Evolutionary conservation across 345 rosid species (phyloP), one percentile per base, ranked within the genome.

Genomic region (Turnera subulata): DNA sequence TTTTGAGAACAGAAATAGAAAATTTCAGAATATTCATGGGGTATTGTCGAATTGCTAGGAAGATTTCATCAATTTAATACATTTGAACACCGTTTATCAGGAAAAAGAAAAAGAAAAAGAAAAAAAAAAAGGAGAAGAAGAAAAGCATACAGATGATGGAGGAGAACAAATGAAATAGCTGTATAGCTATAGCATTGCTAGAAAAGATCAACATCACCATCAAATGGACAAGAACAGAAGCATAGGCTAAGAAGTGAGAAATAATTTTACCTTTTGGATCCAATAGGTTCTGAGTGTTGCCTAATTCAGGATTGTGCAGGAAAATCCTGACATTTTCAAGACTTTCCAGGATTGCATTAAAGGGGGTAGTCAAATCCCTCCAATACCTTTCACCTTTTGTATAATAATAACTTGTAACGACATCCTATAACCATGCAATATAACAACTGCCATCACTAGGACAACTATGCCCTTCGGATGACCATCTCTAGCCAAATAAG

Each of bases 261-360:
- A n/a, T n/a, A 49, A 24, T 21, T 49, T 49, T 49, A 49, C 53
- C 53, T n/a, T 49, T 23, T 23, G 32, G 22, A 20, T 14, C 29
- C 24, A 49, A 11, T 22, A 24, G 12, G 14, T 42, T 32, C 32
- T 45, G 54, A 29, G 13, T 39, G 63, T 52, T 50, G 17, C 16
- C 35, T 26, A 43, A 50, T 51, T 48, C 61, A 50, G 32, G 50
- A 60, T 58, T 66, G 52, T 17, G 2, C 33, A n/a, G 18, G 37
- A 50, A 52, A 15, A 71, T 37, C 29, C 20, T 65, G 23, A 25
- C 16, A 29, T 29, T 29, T 50, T 45, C 23, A 38, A n/a, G 33
- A 10, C 23, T 16, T 42, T 12, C 45, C 18, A 24, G 49, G 13
- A 49, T 21, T 49, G 22, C 29, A n/a, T n/a, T n/a, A n/a, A 12